Percentiles rank a stretch among this genome's conserved stretches.
phyloP scores from a whole-genome alignment of 2,329 filamentous ascomycete species.

The Fusarium longipes region DNA sequence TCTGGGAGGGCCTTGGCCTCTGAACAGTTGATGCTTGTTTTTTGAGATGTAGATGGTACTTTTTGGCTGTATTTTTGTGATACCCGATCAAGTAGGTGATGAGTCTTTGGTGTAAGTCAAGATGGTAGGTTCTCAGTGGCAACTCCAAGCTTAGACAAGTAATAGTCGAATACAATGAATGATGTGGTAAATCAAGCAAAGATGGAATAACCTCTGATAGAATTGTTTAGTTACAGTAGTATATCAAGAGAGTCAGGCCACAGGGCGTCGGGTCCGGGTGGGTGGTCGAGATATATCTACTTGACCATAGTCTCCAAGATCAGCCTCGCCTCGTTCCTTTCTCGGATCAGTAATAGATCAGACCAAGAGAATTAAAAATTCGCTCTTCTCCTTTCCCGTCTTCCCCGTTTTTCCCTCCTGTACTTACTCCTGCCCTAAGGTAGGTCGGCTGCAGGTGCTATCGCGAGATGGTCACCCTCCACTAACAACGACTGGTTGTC shows the following conservation, averaged over 20 bases:
- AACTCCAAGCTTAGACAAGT: constrained; percentile 28
- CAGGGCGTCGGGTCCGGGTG: constrained; percentile 32
- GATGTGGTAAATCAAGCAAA: constrained; percentile 8
- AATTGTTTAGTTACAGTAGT: constrained; percentile 12
- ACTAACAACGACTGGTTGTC: constrained; percentile 43
- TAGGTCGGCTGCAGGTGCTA: constrained; percentile 33
- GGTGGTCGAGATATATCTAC: constrained; percentile 46
- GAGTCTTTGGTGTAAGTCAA: constrained; percentile 13
- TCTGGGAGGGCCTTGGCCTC: constrained; percentile 46
- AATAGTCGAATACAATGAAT: constrained; percentile 5
- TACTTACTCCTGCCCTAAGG: constrained; percentile 15
- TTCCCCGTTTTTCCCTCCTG: constrained; percentile 6
- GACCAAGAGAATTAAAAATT: constrained; percentile 14
- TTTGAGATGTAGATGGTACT: constrained; percentile 3
- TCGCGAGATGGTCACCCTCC: constrained; percentile 39
- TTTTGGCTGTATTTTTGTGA: constrained; percentile 2
- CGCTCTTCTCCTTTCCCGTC: background rate
- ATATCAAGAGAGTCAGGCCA: constrained; percentile 24
- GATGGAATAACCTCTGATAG: constrained; percentile 6
- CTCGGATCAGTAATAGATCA: background rate
- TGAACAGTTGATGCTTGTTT: constrained; percentile 3
- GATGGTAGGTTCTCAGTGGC: background rate
- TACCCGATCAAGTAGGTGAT: constrained; percentile 2
- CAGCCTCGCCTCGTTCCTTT: constrained; percentile 36
- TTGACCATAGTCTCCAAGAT: constrained; percentile 13